Base-by-base conservation (phyloP, 345 rosid species). In the Stellera chamaejasme region DNA sequence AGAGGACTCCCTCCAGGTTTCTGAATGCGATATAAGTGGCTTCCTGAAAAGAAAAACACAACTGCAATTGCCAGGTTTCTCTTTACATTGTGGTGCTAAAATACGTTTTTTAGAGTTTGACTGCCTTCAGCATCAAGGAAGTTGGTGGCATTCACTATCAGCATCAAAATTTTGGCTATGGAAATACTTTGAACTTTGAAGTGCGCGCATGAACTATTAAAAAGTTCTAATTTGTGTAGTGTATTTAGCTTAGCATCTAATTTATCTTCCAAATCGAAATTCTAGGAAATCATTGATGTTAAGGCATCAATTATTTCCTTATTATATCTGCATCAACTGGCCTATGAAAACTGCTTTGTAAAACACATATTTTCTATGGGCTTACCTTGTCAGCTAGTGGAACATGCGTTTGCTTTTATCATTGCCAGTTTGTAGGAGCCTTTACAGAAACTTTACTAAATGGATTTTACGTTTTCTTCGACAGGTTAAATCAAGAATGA, bases 401-500 rank as follows among this genome's bases (percentile, higher is more conserved):
- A 46, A 52, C 0, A 25, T 50, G 9, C 39, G 23, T 27, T 27
- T 27, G 45, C 9, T 44, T 4, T 46, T 41, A 1, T 6, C 50
- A 2, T 19, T 6, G 14, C 23, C 45, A 58, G 7, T 58, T 15
- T 58, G 25, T 14, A 19, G 49, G 44, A 16, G 49, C 50, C 42
- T 45, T 58, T 32, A 56, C 14, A 7, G 41, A 28, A 13, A 13
- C 49, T 32, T 39, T 51, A 58, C 56, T 56, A 44, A 56, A 56
- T 64, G 13, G 15, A 13, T 50, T 55, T 46, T 6, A 3, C 10
- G n/a, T 10, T 27, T 59, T 58, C 56, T 8, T 56, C 43, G 50
- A 59, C 96, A 90, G 99, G 84, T 94, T 41, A 90, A 94, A 78
- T 87, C 97, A 1, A 85, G 97, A 71, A 94, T 94, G 99, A 94